phyloP scores from a whole-genome alignment of 2,329 filamentous ascomycete species.

The Verticillium dahliae region DNA sequence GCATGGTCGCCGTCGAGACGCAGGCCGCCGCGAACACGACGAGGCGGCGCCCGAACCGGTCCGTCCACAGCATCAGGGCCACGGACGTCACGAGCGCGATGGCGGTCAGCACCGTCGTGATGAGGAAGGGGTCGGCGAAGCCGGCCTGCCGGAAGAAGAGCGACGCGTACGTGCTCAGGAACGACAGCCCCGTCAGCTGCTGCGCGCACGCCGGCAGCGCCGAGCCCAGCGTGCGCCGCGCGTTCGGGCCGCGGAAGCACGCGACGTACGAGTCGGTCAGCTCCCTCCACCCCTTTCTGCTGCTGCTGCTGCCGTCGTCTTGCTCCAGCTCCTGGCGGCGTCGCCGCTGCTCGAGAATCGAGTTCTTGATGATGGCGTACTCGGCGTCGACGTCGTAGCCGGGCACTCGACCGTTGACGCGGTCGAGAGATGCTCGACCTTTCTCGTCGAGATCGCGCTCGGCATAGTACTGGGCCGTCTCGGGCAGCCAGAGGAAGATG shows the following conservation, averaged over 20 bases:
- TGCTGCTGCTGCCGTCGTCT: not conserved
- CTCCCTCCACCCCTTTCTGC: conserved; percentile 17
- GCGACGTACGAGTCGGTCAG: conserved; percentile 9
- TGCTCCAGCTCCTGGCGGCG: conserved; percentile 10
- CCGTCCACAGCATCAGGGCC: conserved; percentile 10
- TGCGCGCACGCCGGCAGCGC: conserved; percentile 17
- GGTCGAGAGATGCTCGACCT: conserved; percentile 12
- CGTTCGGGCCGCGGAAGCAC: conserved; percentile 19
- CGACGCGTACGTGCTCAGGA: conserved; percentile 14
- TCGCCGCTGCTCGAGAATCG: conserved; percentile 17
- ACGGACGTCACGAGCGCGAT: conserved; percentile 13
- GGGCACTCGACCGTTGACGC: conserved; percentile 16
- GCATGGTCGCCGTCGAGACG: conserved; percentile 4
- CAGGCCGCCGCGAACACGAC: conserved; percentile 10
- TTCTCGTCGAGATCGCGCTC: conserved; percentile 12
- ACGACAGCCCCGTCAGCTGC: conserved; percentile 15
- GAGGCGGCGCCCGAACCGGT: conserved; percentile 12
- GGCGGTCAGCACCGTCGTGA: conserved; percentile 13
- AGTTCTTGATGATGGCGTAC: conserved; percentile 14
- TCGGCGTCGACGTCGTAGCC: conserved; percentile 21
- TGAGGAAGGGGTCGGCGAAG: conserved; percentile 15
- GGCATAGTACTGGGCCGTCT: conserved; percentile 28
- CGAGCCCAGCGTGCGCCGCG: conserved; percentile 21
- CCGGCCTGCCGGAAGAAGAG: conserved; percentile 28
- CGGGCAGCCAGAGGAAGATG: conserved; percentile 30